Base-by-base conservation (phyloP, 306 rosid genomes). In the Acmispon strigosus region DNA sequence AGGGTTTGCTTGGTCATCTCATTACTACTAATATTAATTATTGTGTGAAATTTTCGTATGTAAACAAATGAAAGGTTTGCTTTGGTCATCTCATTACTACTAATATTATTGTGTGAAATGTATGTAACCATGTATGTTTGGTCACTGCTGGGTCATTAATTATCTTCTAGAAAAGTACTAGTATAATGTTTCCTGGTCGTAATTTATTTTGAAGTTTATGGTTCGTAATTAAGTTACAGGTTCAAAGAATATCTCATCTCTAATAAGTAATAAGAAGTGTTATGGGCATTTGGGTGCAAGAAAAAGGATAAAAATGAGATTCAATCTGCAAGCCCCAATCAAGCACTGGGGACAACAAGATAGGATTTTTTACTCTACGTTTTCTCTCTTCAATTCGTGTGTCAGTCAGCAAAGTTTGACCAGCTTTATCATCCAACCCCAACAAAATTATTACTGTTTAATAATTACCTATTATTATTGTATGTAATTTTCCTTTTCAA, bases 321-420 rank as follows among this genome's bases (percentile, higher is more conserved):
- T 8, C 4, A 61, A 24, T 9, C 13, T 15, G 57, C 12, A 12
- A 54, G 37, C 10, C 24, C 10, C 4, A 7, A 22, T 22, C 1
- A 1, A 22, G 24, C 24, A 22, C 1, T 22, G 60, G 3, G 20
- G 18, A 4, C 18, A 55, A 56, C 42, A 18, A 66, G 43, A 66
- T 13, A 32, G 37, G 64, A 56, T 67, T 17, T 19, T 45, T 36
- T 13, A 53, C 32, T 7, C 57, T 42, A 12, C 62, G 76, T 49
- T 81, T 45, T 44, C 81, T 74, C 76, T 61, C 84, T 72, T 75
- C 19, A 27, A 81, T 72, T 75, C 19, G 47, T 69, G 51, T 79
- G 80, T 81, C 93, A 79, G 93, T 88, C 90, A 81, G 64, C 81
- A 2, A 56, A n/a, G 65, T 74, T 87, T 88, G 90, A 85, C 93